A percentile compares a stretch with the other conserved stretches of the same genome.
phyloP scores from a whole-genome alignment of 169 alveolate species.

The Perkinsus olseni region DNA sequence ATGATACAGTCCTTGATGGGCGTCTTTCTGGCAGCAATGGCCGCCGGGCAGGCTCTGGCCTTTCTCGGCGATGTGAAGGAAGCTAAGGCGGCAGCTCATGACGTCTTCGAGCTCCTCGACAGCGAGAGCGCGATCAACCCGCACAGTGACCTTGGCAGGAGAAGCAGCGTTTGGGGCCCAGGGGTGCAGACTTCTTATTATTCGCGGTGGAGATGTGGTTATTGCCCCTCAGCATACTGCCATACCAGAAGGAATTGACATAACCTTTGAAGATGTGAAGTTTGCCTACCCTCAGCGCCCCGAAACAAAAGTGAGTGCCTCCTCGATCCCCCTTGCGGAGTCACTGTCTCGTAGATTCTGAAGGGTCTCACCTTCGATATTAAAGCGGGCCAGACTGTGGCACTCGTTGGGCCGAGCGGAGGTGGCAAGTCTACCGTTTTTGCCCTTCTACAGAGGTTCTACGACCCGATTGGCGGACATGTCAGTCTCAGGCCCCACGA shows the following conservation, averaged over 20 bases:
- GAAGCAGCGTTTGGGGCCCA: too few relatives aligned
- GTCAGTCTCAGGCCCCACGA: conserved; percentile 48
- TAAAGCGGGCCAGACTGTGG: conserved; percentile 54
- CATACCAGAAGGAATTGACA: neutral
- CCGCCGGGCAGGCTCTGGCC: neutral
- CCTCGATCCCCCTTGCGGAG: neutral
- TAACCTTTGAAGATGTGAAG: neutral
- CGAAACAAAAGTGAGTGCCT: neutral
- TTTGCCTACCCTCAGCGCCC: conserved; percentile 4
- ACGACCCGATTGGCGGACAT: conserved; percentile 53
- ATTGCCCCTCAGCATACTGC: too few relatives aligned
- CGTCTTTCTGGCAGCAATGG: neutral
- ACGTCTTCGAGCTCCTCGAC: neutral
- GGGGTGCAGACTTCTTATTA: too few relatives aligned
- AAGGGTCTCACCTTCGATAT: conserved; percentile 36
- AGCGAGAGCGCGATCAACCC: neutral
- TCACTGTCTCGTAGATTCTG: neutral
- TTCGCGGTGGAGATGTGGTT: too few relatives aligned
- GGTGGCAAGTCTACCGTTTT: conserved; percentile 78
- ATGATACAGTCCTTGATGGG: neutral
- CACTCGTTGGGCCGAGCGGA: conserved; percentile 80
- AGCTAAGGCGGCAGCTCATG: neutral
- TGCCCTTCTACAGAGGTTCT: conserved; percentile 58
- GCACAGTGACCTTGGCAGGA: too few relatives aligned
- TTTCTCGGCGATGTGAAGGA: neutral